Conservation (phyloP, 441 rosid genomes). For the Pelargonium myrrhifolium region DNA sequence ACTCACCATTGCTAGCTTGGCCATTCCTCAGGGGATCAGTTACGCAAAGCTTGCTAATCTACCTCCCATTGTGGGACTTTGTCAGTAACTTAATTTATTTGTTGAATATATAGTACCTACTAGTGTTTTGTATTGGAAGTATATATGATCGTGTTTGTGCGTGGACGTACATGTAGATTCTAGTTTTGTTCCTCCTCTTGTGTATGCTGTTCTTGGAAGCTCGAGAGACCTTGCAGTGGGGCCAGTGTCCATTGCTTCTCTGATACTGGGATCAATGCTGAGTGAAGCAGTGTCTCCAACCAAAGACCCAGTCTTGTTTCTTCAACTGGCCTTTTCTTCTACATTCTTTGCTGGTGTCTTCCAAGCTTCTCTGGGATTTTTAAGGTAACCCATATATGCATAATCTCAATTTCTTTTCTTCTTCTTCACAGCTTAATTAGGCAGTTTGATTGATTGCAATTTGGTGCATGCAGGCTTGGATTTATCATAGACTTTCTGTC, state of each 20-base stretch:
- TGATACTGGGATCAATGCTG: slow-evolving; percentile 95
- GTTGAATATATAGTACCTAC: no score
- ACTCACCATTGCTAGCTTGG: slow-evolving; percentile 97
- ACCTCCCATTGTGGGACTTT: slow-evolving; percentile 86
- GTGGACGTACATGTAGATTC: slow-evolving; percentile 55
- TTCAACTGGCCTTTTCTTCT: slow-evolving; percentile 81
- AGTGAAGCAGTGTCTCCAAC: slow-evolving; percentile 59
- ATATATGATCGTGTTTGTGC: no score
- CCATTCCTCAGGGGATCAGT: slow-evolving; percentile 98
- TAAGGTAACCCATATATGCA: no score
- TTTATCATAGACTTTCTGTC: slow-evolving; percentile 90
- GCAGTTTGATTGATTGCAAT: not conserved
- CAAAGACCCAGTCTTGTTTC: slow-evolving; percentile 61
- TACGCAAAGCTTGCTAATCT: slow-evolving; percentile 95
- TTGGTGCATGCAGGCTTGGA: slow-evolving; percentile 53
- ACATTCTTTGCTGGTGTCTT: slow-evolving; percentile 95
- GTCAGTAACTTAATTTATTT: no score
- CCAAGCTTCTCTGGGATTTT: slow-evolving; percentile 83
- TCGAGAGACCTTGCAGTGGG: slow-evolving; percentile 88
- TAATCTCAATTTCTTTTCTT: no score
- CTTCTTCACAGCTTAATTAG: no score
- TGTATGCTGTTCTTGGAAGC: slow-evolving; percentile 87
- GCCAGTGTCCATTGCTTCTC: slow-evolving; percentile 95
- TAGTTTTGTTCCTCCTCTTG: slow-evolving; percentile 92
- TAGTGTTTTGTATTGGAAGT: no score